Conservation (phyloP, 495 filamentous ascomycete species). For the Xylaria cubensis region DNA sequence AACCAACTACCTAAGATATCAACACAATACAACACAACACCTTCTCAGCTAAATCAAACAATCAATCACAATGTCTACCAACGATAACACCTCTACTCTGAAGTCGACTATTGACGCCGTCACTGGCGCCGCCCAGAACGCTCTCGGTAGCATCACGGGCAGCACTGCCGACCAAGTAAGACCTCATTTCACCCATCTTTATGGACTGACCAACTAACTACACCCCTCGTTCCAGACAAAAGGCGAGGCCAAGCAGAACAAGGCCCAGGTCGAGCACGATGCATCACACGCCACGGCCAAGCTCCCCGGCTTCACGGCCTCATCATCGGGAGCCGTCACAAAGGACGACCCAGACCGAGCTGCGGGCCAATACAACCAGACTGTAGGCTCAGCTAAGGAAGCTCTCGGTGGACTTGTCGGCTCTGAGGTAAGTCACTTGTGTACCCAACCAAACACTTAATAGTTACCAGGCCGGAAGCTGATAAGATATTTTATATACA, state of each 20-base stretch:
- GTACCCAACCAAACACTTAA: background rate
- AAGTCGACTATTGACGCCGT: conserved; percentile 84
- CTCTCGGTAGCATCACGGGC: conserved; percentile 77
- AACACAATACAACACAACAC: conserved; percentile 6
- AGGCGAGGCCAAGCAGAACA: conserved; percentile 64
- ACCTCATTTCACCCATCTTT: background rate
- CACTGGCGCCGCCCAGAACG: conserved; percentile 73
- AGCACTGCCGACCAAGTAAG: conserved; percentile 71
- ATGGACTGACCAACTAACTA: conserved; percentile 27
- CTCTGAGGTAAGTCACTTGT: conserved; percentile 59
- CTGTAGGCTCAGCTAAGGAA: conserved; percentile 84
- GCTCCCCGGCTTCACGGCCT: conserved; percentile 70
- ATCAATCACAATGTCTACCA: conserved; percentile 62
- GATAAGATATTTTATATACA: conserved; percentile 27
- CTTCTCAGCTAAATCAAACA: conserved; percentile 38
- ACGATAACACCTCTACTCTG: conserved; percentile 76
- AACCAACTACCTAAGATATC: background rate
- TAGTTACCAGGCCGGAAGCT: background rate
- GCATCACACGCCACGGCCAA: conserved; percentile 76
- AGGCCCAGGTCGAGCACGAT: conserved; percentile 68
- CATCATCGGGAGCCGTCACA: conserved; percentile 72
- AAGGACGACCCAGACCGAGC: conserved; percentile 75
- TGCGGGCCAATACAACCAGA: conserved; percentile 84
- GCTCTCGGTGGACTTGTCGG: conserved; percentile 76
- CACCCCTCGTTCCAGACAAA: conserved; percentile 37